phyloP scores from a whole-genome alignment of 805 yeast genomes.

The Lachancea meyersii region DNA sequence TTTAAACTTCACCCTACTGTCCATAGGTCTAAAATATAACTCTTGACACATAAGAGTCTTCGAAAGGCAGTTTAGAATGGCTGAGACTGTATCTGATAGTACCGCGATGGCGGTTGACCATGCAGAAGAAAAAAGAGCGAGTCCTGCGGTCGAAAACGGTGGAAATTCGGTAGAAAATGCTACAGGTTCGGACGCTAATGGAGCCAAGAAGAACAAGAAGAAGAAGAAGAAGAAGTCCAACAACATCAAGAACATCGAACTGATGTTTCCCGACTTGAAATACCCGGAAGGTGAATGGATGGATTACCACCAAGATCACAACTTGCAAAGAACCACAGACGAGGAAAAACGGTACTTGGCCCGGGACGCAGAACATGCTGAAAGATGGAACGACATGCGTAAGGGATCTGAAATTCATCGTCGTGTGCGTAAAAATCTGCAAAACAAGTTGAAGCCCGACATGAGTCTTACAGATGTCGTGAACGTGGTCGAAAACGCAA shows the following conservation, averaged over 20 bases:
- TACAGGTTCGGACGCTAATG: background rate
- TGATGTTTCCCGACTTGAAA: conserved; percentile 59
- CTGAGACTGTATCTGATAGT: background rate
- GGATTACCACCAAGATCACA: conserved; percentile 62
- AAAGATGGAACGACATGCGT: conserved; percentile 79
- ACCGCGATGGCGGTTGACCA: background rate
- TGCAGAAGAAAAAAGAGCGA: background rate
- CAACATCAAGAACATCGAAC: conserved; percentile 55
- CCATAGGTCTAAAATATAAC: background rate
- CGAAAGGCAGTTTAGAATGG: background rate
- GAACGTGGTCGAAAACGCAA: conserved; percentile 78
- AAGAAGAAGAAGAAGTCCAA: conserved; percentile 50
- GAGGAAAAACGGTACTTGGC: conserved; percentile 82
- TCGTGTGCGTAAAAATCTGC: conserved; percentile 77
- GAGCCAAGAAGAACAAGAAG: conserved; percentile 43
- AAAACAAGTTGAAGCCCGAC: conserved; percentile 74
- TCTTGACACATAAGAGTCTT: background rate
- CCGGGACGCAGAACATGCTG: conserved; percentile 43
- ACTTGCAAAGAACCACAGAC: conserved; percentile 67
- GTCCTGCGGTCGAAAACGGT: background rate
- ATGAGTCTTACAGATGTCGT: conserved; percentile 89
- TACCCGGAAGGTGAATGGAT: conserved; percentile 87
- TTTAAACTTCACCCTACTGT: background rate
- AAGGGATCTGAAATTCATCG: conserved; percentile 96
- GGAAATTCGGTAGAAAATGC: background rate